These are phyloP conservation scores for Alternaria tenuissima DNA, from an alignment of 2,329 filamentous ascomycete species.

Conservation along the genomic window DNA sequence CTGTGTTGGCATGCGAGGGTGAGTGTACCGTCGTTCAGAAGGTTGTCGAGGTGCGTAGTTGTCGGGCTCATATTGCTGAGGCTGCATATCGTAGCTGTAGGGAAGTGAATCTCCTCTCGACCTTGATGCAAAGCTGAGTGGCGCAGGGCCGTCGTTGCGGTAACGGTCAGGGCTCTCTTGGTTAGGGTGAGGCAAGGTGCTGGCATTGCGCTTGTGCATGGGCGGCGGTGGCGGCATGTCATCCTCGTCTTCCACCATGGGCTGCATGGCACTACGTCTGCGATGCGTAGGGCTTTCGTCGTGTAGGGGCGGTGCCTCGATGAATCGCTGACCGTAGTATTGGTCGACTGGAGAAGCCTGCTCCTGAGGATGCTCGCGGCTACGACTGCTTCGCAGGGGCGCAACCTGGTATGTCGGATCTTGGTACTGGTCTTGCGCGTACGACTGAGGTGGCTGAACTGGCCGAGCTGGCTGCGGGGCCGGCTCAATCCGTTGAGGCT, in stretches of 20 bases:
- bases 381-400: conserved; percentile 43
- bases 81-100: conserved; percentile 32
- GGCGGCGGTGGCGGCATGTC: conserved; percentile 55
- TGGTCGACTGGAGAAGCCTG: conserved; percentile 38
- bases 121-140: conserved; percentile 40
- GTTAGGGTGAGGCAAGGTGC: conserved; percentile 38
- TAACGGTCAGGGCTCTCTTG: conserved; percentile 33
- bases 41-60: conserved; percentile 36
- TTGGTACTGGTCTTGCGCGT: conserved; percentile 34
- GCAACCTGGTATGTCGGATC: conserved; percentile 47
- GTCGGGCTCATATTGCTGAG: conserved; percentile 34
- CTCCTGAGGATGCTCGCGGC: conserved; percentile 33
- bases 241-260: conserved; percentile 70
- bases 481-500: conserved; percentile 25
- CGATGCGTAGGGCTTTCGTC: conserved; percentile 58
- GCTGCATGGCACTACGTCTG: conserved; percentile 63
- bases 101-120: conserved; percentile 39
- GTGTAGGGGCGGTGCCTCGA: conserved; percentile 28
- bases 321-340: conserved; percentile 47
- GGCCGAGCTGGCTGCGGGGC: conserved; percentile 15
- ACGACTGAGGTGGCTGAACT: conserved; percentile 20
- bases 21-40: conserved; percentile 45
- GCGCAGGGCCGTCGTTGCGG: conserved; percentile 42
- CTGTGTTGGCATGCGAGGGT: conserved; percentile 31
- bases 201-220: conserved; percentile 48